phyloP scores from a whole-genome alignment of 2,329 filamentous ascomycete species.

The Diaporthe ampelina region DNA sequence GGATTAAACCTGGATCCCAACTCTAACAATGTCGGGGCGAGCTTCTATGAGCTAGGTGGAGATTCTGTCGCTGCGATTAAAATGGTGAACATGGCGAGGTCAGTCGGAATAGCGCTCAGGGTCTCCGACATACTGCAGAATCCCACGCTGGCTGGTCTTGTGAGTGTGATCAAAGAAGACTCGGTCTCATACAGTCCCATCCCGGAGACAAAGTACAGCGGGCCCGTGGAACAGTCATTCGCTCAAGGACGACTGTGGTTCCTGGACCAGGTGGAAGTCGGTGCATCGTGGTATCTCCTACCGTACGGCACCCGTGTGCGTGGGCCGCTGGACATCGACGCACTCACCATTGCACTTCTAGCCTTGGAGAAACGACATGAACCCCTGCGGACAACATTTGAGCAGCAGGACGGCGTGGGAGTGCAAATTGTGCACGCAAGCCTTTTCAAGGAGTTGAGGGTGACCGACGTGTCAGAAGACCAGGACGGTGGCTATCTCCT shows the following conservation, averaged over 20 bases:
- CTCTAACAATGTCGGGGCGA: background rate
- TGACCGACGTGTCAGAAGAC: background rate
- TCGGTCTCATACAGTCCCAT: background rate
- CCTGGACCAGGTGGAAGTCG: background rate
- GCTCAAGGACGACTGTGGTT: background rate
- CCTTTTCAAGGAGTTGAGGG: background rate
- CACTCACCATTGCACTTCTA: background rate
- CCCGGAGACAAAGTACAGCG: background rate
- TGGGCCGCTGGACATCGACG: background rate
- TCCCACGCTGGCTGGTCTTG: background rate
- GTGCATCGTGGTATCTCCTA: background rate
- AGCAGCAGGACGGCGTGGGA: background rate
- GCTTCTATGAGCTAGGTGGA: background rate
- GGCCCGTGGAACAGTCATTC: background rate
- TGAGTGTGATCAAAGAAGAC: background rate
- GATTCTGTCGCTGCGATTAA: background rate
- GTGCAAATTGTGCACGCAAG: background rate
- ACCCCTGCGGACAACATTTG: background rate
- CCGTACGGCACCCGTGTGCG: background rate
- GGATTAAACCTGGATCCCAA: background rate
- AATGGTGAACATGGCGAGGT: background rate
- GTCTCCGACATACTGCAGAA: background rate
- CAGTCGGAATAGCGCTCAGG: background rate
- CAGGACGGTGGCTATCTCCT: background rate
- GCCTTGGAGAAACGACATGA: background rate